Conservation (phyloP, 2,329 filamentous ascomycete species). For the Penicillium glabrum region DNA sequence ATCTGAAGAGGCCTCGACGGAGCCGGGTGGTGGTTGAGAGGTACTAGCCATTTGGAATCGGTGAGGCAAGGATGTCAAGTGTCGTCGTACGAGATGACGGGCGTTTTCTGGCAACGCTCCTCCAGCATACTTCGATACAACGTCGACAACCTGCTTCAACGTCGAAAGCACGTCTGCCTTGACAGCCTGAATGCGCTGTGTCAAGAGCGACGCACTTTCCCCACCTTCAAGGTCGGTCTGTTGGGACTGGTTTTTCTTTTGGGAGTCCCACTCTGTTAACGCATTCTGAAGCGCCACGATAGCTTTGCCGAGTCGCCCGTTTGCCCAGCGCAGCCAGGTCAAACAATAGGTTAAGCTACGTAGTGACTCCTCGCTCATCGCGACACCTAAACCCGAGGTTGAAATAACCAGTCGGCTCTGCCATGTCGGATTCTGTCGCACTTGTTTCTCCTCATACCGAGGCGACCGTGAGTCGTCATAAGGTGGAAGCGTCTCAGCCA, state of each 20-base stretch:
- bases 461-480: conserved; percentile 79
- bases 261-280: conserved; percentile 75
- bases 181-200: conserved; percentile 64
- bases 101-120: conserved; percentile 89
- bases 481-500: conserved; percentile 73
- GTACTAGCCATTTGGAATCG: conserved; percentile 74
- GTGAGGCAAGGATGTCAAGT: conserved; percentile 80
- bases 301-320: conserved; percentile 73
- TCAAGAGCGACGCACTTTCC: conserved; percentile 23
- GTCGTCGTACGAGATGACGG: conserved; percentile 74
- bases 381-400: conserved; percentile 85
- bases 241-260: conserved; percentile 36
- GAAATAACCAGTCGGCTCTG: conserved; percentile 83
- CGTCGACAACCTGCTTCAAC: conserved; percentile 76
- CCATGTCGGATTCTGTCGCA: conserved; percentile 57
- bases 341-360: conserved; percentile 83
- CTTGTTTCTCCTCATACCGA: conserved; percentile 58
- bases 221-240: conserved; percentile 25
- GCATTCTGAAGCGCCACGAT: conserved; percentile 72
- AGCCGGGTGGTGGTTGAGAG: conserved; percentile 36
- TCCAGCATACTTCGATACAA: conserved; percentile 87
- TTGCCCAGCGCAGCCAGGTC: conserved; percentile 75
- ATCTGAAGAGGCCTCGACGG: conserved; percentile 38
- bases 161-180: conserved; percentile 73
- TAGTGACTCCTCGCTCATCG: conserved; percentile 86